Percentiles rank a stretch among this genome's conserved stretches.
Conservation (phyloP, 306 rosid genomes). For the Acacia acuminata region DNA sequence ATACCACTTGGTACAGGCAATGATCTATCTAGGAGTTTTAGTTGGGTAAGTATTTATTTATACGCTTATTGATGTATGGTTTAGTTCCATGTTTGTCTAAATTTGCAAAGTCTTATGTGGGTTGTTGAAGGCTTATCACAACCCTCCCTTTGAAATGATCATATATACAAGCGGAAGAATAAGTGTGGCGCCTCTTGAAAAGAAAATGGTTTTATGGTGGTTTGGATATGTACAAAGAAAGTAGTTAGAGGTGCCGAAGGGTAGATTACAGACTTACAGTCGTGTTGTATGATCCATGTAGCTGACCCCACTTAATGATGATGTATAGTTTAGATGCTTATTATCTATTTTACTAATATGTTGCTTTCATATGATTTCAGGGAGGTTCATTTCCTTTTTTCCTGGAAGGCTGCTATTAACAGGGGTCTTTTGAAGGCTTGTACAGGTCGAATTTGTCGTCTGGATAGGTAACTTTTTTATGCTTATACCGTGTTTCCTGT, state of each 20-base stretch:
- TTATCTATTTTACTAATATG: conserved; percentile 35
- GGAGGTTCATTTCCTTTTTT: conserved; percentile 98
- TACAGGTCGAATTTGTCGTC: conserved; percentile 53
- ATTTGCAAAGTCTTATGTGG: too few species aligned
- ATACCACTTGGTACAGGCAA: conserved; percentile 98
- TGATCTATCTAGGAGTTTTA: conserved; percentile 92
- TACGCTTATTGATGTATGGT: conserved; percentile 4
- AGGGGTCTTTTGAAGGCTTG: conserved; percentile 66
- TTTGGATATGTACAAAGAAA: too few species aligned
- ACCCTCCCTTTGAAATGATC: too few species aligned
- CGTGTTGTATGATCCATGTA: too few species aligned
- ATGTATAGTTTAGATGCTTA: conserved; percentile 1
- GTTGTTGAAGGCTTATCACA: too few species aligned
- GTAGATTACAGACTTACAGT: too few species aligned
- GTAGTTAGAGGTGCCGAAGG: too few species aligned
- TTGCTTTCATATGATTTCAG: conserved; percentile 49
- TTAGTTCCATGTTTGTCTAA: too few species aligned
- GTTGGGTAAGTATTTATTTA: conserved; percentile 72
- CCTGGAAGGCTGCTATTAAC: conserved; percentile 87
- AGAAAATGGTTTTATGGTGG: too few species aligned
- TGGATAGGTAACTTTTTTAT: conserved; percentile 68
- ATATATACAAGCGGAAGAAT: too few species aligned
- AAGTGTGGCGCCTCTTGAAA: too few species aligned
- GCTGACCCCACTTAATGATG: neutral
- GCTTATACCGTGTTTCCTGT: conserved; percentile 8